A percentile compares a stretch with the other conserved stretches of the same genome.
Conservation (phyloP, 768 basidiomycete species). For the Crassisporium funariophilum region DNA sequence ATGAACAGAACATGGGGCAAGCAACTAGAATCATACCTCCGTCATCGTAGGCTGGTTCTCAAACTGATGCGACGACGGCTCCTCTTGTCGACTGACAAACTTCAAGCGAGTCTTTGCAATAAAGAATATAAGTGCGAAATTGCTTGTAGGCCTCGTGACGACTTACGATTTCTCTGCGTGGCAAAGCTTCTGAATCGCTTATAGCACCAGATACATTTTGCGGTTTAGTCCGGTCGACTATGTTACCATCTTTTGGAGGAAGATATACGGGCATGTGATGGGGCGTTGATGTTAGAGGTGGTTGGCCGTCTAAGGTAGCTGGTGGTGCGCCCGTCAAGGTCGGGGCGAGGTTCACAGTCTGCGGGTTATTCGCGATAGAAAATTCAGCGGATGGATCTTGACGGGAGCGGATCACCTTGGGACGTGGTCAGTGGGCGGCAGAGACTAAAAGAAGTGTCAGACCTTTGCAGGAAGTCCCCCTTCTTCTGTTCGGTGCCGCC, state of each 20-base stretch:
- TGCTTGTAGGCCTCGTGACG: neutral
- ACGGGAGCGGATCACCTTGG: conserved; percentile 3
- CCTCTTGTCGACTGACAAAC: conserved; percentile 12
- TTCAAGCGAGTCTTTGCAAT: conserved; percentile 15
- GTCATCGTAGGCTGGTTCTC: neutral
- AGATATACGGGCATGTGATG: conserved; percentile 19
- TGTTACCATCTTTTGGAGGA: conserved; percentile 19
- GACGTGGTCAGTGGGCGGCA: neutral
- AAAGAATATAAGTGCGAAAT: neutral
- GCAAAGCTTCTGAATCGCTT: conserved; percentile 4
- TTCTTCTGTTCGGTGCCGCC: conserved; percentile 40
- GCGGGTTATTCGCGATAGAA: neutral
- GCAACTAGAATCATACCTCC: neutral
- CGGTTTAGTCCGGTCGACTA: conserved; percentile 12
- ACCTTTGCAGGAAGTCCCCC: conserved; percentile 25
- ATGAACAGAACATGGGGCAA: neutral
- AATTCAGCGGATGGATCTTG: conserved; percentile 6
- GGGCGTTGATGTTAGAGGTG: conserved; percentile 12
- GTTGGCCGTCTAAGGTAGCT: conserved; percentile 3
- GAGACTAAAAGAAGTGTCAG: conserved; percentile 3
- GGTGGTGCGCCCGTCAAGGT: conserved; percentile 3
- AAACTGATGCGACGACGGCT: conserved; percentile 1
- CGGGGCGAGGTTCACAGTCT: too few species aligned
- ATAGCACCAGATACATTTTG: conserved; percentile 2
- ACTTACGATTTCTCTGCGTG: conserved; percentile 24